These are phyloP conservation scores for Pseudogymnoascus sp. DNA, from an alignment of 2,329 filamentous ascomycete genomes.

Conservation along the genomic window DNA sequence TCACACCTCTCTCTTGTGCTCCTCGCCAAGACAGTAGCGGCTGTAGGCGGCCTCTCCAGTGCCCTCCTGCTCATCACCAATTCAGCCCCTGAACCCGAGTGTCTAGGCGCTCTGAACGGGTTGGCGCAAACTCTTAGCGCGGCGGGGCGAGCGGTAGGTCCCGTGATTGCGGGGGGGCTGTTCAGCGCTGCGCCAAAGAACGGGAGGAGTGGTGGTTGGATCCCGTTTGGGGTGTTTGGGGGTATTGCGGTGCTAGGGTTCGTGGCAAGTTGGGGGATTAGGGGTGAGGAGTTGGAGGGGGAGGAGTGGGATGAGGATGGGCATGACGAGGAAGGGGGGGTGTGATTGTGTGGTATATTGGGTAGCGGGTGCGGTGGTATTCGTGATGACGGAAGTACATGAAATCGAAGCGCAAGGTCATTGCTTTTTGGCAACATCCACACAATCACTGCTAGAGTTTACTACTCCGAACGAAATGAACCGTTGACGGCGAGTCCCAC, in stretches of 20 bases:
- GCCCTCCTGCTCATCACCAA: conserved; percentile 90
- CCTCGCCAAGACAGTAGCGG: conserved; percentile 80
- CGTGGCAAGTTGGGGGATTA: conserved; percentile 68
- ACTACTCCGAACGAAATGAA: background rate
- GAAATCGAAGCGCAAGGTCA: background rate
- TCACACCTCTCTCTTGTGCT: conserved; percentile 71
- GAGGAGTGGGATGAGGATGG: conserved; percentile 34
- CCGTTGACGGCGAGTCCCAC: background rate
- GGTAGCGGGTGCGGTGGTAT: background rate
- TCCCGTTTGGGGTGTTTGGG: conserved; percentile 59
- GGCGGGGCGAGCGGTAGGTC: conserved; percentile 78
- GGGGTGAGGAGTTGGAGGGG: conserved; percentile 52
- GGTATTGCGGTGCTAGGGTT: conserved; percentile 76
- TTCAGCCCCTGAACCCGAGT: conserved; percentile 75
- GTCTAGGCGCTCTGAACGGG: conserved; percentile 83
- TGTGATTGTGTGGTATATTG: background rate
- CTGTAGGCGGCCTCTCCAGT: conserved; percentile 82
- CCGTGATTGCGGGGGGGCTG: conserved; percentile 77
- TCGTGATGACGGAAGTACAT: background rate
- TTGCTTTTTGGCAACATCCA: background rate
- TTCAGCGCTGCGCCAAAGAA: conserved; percentile 74
- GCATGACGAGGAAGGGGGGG: conserved; percentile 20
- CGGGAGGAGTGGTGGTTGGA: conserved; percentile 75
- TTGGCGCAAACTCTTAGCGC: conserved; percentile 90
- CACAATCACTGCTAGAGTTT: background rate